These are phyloP conservation scores for Backusella westeae DNA, from an alignment of 192 early-diverging fungal genomes.

Conservation along the genomic window DNA sequence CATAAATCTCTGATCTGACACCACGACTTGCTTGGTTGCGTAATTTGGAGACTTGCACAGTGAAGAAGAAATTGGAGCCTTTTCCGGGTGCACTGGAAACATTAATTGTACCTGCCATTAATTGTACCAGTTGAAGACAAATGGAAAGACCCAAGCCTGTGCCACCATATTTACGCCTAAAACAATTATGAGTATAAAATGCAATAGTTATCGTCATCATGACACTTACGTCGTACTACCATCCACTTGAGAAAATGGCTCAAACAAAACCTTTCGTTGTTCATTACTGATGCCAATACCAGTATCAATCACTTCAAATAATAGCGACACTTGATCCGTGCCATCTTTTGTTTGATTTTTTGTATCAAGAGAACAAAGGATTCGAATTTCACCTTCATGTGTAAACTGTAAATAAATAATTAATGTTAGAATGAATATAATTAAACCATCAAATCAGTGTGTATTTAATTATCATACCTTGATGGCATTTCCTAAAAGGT, in stretches of 20 bases:
- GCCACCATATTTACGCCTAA: constrained; percentile 58
- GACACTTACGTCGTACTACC: constrained; percentile 54
- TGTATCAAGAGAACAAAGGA: constrained; percentile 42
- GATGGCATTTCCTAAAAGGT: constrained; percentile 72
- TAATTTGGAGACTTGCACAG: constrained; percentile 33
- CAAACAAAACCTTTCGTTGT: constrained; percentile 52
- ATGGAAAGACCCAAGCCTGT: constrained; percentile 65
- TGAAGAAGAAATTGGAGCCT: constrained; percentile 53
- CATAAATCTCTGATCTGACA: neutral
- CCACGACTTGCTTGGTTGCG: neutral
- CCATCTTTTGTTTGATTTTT: neutral
- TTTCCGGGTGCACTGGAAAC: constrained; percentile 38
- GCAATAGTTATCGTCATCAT: neutral
- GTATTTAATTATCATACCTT: constrained; percentile 36
- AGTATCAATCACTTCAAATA: constrained; percentile 45
- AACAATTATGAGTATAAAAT: neutral
- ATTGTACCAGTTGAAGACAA: constrained; percentile 52
- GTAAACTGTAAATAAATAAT: constrained; percentile 42
- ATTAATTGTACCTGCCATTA: constrained; percentile 60
- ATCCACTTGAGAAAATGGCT: constrained; percentile 65
- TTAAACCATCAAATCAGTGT: neutral
- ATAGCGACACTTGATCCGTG: constrained; percentile 19
- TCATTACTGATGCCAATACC: constrained; percentile 56
- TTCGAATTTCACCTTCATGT: constrained; percentile 51
- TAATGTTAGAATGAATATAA: neutral